Evolutionary conservation across 257 asterid species (phyloP).

Genomic region (Catharanthus roseus): DNA sequence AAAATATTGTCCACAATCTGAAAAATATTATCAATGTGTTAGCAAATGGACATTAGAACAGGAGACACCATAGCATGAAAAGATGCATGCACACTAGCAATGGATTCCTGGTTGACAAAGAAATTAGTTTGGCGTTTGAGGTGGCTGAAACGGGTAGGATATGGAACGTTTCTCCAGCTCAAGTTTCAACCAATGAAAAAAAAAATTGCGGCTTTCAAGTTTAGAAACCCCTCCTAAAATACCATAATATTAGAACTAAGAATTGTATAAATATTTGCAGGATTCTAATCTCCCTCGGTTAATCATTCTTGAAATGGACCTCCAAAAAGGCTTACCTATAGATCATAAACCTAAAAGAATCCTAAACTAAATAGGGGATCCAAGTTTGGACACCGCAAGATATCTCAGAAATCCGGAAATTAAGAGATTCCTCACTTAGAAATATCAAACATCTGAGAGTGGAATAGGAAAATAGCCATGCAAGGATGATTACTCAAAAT

Average conservation of each 20-base stretch:
- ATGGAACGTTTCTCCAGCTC: background rate
- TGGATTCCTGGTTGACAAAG: background rate
- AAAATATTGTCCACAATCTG: slow-evolving; percentile 84
- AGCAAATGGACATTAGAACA: background rate
- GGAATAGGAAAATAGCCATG: background rate
- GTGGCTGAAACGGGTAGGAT: background rate
- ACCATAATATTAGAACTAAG: background rate
- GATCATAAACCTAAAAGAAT: background rate
- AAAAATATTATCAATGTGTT: slow-evolving; percentile 1
- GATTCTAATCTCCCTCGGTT: background rate
- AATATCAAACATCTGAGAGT: background rate
- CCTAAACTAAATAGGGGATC: background rate
- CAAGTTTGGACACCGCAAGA: too few species aligned
- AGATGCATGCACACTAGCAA: background rate
- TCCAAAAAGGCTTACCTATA: background rate
- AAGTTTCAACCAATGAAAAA: background rate
- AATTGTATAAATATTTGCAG: background rate
- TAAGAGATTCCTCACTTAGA: background rate
- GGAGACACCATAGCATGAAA: background rate
- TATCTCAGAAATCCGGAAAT: background rate
- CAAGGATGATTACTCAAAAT: too few species aligned
- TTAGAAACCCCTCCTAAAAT: background rate
- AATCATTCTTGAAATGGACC: background rate
- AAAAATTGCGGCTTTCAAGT: background rate
- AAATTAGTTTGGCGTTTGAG: background rate